Evolutionary conservation across 305 asterid genomes (phyloP).

Genomic region (Fraxinus ornus): DNA sequence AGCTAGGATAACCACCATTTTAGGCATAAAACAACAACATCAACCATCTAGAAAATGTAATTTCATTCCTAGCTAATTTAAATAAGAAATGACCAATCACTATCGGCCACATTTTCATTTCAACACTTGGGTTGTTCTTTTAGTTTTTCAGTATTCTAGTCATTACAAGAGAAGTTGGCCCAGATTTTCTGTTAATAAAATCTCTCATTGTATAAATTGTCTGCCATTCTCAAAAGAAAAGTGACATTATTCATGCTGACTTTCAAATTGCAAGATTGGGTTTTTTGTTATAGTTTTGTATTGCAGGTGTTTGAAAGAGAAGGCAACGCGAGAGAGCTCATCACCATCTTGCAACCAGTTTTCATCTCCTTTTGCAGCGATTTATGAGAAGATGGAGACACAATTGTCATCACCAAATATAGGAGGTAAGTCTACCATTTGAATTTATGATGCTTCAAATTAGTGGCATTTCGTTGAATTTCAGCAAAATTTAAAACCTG

Average conservation of each 20-base stretch:
- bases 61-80: background rate
- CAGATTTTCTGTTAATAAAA: background rate
- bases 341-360: background rate
- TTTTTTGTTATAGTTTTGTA: background rate
- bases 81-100: background rate
- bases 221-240: constrained; percentile 13
- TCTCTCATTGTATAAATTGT: background rate
- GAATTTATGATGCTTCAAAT: background rate
- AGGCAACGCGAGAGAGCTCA: background rate
- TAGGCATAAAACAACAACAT: background rate
- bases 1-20: background rate
- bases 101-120: background rate
- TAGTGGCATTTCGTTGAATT: background rate
- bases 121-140: background rate
- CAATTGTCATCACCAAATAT: background rate
- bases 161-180: background rate
- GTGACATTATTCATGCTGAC: background rate
- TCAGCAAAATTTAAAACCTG: background rate
- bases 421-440: background rate
- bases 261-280: background rate
- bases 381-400: background rate
- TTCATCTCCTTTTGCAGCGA: background rate
- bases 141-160: background rate
- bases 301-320: background rate
- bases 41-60: background rate